Evolutionary conservation across 202 grass and related monocot genomes (phyloP), one percentile per base, ranked within the genome.

Genomic region (Hordeum pubiflorum): DNA sequence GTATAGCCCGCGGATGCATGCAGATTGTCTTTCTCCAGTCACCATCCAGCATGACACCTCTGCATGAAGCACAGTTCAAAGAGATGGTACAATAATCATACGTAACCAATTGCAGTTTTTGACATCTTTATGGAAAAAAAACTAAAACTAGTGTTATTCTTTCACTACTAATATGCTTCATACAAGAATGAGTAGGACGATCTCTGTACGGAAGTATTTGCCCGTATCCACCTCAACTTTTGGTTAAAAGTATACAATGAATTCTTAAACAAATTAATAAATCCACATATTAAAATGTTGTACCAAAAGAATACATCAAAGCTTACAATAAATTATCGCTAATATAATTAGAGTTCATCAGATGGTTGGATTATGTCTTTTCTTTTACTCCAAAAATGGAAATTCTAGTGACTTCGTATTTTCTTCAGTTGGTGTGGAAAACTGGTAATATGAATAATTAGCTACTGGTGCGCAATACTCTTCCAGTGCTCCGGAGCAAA

Each of bases 41-140:
- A 54, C 50, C 50, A 54, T 54, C 50, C 50, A 54, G 50, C 50
- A 54, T 54, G 50, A 54, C 50, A 54, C 50, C 50, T 54, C 50
- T 92, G 93, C 93, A 65, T 80, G 93, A 54, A 54, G 50, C 17
- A 54, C 39, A 54, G 50, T 54, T 54, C 50, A 54, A 54, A n/a
- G 50, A 54, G 50, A n/a, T 54, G n/a, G 50, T 54, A 54, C 50
- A 17, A 54, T 54, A 54, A 54, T 54, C 17, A 54, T 54, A 54
- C n/a, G 6, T 9, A 54, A n/a, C 15, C 17, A 2, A 54, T 54
- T 54, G 50, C 50, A 54, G 17, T 54, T 54, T 54, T 2, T 54
- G 50, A 54, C 50, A 54, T 54, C 50, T 54, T n/a, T 54, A n/a
- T 54, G 50, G 18, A n/a, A 54, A 54, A n/a, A 54, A 18, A n/a